Evolutionary conservation across 176 grass and related monocot species (phyloP).

Genomic region (Oryza longistaminata): DNA sequence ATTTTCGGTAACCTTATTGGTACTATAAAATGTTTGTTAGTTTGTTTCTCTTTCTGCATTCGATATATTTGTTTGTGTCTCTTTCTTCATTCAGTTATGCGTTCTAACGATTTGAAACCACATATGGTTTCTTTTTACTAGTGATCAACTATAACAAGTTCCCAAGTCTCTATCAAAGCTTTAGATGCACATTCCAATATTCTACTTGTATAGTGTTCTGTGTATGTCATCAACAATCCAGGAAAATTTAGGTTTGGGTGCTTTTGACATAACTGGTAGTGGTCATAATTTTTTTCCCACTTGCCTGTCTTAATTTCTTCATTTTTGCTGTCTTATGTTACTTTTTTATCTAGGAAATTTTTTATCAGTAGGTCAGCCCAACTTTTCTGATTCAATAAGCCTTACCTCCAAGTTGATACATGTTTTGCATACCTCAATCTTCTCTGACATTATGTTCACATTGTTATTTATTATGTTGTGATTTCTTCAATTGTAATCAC

Average conservation of each 20-base stretch:
- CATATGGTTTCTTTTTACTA: constrained; percentile 12
- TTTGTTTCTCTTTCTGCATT: neutral
- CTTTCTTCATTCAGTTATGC: neutral
- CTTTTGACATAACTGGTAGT: constrained; percentile 17
- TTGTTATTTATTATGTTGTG: constrained; percentile 18
- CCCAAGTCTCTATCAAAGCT: constrained; percentile 21
- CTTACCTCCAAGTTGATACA: constrained; percentile 19
- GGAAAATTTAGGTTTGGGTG: constrained; percentile 15
- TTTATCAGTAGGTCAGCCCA: constrained; percentile 19
- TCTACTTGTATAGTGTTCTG: constrained; percentile 24
- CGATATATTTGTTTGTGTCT: neutral
- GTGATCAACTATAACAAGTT: neutral
- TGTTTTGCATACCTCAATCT: constrained; percentile 18
- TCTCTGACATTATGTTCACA: constrained; percentile 19
- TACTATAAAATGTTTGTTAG: constrained; percentile 3
- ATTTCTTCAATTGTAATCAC: constrained; percentile 32
- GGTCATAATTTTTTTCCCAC: constrained; percentile 7
- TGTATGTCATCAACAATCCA: constrained; percentile 11
- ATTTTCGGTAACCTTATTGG: neutral
- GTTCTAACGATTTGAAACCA: neutral
- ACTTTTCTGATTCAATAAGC: neutral
- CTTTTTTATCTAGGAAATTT: constrained; percentile 37
- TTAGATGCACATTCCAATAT: constrained; percentile 22
- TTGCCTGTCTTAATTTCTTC: constrained; percentile 18
- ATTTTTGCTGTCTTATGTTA: constrained; percentile 17